Conservation (phyloP, 2,329 filamentous ascomycete species). For the Scolecobasidium constrictum region DNA sequence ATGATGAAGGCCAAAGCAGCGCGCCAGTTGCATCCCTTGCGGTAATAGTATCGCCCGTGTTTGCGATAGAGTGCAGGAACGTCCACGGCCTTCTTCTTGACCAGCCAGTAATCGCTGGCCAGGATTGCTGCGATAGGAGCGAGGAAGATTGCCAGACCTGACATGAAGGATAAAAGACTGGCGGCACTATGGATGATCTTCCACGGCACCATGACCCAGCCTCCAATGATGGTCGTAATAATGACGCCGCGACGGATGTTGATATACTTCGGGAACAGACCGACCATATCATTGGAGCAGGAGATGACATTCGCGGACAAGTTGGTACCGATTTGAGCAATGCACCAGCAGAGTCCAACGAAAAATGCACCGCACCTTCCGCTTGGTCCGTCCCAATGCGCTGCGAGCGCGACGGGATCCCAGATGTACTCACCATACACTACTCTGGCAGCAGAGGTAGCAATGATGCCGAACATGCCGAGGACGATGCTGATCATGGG, state of each 20-base stretch:
- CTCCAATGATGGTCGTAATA: slow-evolving; percentile 6
- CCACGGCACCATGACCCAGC: slow-evolving; percentile 15
- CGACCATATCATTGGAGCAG: slow-evolving; percentile 29
- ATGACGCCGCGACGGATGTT: slow-evolving; percentile 17
- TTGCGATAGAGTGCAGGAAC: slow-evolving; percentile 16
- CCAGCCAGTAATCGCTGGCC: slow-evolving; percentile 11
- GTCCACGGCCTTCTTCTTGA: slow-evolving; percentile 14
- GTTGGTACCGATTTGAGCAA: slow-evolving; percentile 18
- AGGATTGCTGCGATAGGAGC: slow-evolving; percentile 15
- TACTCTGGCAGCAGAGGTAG: slow-evolving; percentile 14
- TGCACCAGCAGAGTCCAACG: slow-evolving; percentile 17
- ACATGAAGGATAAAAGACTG: slow-evolving; percentile 15
- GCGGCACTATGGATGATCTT: slow-evolving; percentile 10
- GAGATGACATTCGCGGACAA: slow-evolving; percentile 18
- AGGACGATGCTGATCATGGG: slow-evolving; percentile 16
- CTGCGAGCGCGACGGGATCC: slow-evolving; percentile 10
- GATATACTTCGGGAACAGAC: slow-evolving; percentile 24
- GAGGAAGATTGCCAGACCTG: slow-evolving; percentile 17
- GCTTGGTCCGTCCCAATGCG: slow-evolving; percentile 13
- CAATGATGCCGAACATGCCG: slow-evolving; percentile 17
- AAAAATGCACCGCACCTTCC: slow-evolving; percentile 19
- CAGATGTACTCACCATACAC: slow-evolving; percentile 17
- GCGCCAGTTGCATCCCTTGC: slow-evolving; percentile 9
- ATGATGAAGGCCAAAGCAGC: slow-evolving; percentile 12
- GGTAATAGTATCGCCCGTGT: slow-evolving; percentile 10